Evolutionary conservation across 306 rosid genomes (phyloP).

Genomic region (Cucurbita argyrosperma): DNA sequence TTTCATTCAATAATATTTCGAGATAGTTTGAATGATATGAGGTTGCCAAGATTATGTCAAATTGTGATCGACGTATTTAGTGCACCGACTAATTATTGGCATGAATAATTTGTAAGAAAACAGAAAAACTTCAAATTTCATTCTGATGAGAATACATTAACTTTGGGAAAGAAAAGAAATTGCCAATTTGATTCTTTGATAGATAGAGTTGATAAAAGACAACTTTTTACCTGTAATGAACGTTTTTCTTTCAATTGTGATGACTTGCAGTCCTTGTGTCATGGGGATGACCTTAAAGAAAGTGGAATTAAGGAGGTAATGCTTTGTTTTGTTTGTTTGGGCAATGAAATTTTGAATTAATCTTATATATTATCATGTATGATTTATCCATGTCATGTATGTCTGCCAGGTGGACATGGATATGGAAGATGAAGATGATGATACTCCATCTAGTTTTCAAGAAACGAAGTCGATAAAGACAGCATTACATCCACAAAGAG

Average conservation of each 20-base stretch:
- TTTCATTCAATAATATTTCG: not conserved
- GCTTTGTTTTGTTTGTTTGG: not conserved
- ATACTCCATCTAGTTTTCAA: constrained; percentile 22
- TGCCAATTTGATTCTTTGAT: not conserved
- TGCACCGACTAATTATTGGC: not conserved
- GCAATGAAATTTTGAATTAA: not conserved
- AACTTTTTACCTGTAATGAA: not conserved
- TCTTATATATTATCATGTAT: not conserved
- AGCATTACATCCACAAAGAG: constrained; percentile 22
- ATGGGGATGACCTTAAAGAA: constrained; percentile 74
- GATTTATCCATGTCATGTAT: constrained; percentile 2
- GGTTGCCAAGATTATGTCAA: not conserved
- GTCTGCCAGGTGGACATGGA: constrained; percentile 90
- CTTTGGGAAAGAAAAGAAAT: not conserved
- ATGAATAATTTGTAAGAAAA: not conserved
- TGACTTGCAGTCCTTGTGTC: constrained; percentile 57
- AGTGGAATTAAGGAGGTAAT: constrained; percentile 79
- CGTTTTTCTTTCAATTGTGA: constrained; percentile 2
- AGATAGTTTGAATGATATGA: not conserved
- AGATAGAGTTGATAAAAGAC: not conserved
- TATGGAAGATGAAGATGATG: constrained; percentile 69
- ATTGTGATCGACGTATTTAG: not conserved
- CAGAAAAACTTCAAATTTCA: not conserved
- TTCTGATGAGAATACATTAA: not conserved
- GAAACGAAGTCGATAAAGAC: constrained; percentile 34